Evolutionary conservation across 73 alveolate species (phyloP).

Genomic region (Paramecium biaurelia): DNA sequence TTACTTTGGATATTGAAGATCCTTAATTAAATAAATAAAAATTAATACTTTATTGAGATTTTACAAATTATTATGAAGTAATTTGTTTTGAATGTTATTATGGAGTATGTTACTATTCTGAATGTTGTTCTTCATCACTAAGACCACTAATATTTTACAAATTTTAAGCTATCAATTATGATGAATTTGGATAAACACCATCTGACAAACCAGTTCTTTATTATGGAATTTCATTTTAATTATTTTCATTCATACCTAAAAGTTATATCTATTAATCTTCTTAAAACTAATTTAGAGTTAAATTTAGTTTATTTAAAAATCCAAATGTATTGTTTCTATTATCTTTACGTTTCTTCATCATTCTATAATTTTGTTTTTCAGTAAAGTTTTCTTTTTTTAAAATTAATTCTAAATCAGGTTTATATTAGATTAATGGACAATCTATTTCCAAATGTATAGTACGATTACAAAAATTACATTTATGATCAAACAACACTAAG

Average conservation of each 20-base stretch:
- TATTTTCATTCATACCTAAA: background rate
- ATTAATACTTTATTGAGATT: background rate
- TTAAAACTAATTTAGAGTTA: background rate
- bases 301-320: background rate
- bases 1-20: background rate
- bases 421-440: background rate
- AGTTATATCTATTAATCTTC: background rate
- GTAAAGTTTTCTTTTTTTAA: background rate
- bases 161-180: background rate
- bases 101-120: background rate
- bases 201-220: background rate
- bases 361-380: background rate
- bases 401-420: background rate
- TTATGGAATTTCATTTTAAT: background rate
- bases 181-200: background rate
- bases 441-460: background rate
- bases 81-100: background rate
- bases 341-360: background rate
- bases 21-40: background rate
- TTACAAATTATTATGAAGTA: background rate
- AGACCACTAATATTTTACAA: background rate
- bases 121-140: background rate
- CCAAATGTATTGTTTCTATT: background rate
- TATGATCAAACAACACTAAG: background rate
- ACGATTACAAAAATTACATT: background rate